phyloP scores from a whole-genome alignment of 1,284 basidiomycete genomes.

The Ustilago sp. region DNA sequence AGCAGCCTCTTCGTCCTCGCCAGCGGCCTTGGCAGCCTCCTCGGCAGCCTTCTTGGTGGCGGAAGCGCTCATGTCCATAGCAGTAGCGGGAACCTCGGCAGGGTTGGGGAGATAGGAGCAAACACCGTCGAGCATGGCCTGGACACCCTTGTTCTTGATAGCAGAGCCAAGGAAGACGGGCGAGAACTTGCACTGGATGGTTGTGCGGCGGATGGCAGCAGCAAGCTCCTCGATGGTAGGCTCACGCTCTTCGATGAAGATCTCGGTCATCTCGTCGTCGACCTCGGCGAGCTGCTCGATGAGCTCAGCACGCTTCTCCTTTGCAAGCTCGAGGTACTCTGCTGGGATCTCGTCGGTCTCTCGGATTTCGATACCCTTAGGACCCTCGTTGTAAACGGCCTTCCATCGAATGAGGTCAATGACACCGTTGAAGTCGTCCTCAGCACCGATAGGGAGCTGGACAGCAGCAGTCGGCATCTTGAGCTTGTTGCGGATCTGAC shows the following conservation, averaged over 20 bases:
- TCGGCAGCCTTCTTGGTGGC: conserved; percentile 59
- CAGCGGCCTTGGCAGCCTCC: conserved; percentile 52
- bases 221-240: conserved; percentile 76
- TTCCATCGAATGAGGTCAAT: conserved; percentile 96
- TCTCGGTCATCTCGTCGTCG: conserved; percentile 92
- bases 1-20: conserved; percentile 52
- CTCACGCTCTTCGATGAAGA: conserved; percentile 80
- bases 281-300: conserved; percentile 96
- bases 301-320: conserved; percentile 76
- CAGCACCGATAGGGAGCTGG: conserved; percentile 93
- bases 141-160: conserved; percentile 96
- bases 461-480: conserved; percentile 94
- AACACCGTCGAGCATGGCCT: conserved; percentile 92
- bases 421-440: conserved; percentile 88
- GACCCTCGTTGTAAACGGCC: conserved; percentile 91
- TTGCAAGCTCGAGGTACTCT: conserved; percentile 72
- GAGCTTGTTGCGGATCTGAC: conserved; percentile 91
- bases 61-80: conserved; percentile 83
- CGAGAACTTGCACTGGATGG: conserved; percentile 87
- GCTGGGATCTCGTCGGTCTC: conserved; percentile 90
- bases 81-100: conserved; percentile 81
- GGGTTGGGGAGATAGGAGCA: conserved; percentile 96
- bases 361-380: conserved; percentile 87
- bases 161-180: conserved; percentile 98
- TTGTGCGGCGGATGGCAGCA: conserved; percentile 86